Conservation (phyloP, 2,329 filamentous ascomycete genomes). For the Beauveria caledonica region DNA sequence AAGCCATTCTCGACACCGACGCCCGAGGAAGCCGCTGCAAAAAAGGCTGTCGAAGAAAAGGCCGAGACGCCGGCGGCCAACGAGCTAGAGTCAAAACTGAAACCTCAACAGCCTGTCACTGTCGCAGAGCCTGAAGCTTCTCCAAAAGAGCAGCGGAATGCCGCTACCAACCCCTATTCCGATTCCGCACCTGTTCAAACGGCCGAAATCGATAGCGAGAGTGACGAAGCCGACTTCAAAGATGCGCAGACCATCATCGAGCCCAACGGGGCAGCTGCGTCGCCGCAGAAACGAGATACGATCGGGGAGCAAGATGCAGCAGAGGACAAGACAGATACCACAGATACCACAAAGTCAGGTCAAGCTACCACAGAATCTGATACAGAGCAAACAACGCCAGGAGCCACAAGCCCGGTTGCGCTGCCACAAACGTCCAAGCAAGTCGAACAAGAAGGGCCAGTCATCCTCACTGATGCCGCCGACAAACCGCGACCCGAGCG, state of each 20-base stretch:
- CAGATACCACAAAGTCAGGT: not conserved
- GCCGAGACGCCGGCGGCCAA: slow-evolving; percentile 5
- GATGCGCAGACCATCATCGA: slow-evolving; percentile 26
- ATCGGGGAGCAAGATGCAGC: not conserved
- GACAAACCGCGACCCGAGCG: slow-evolving; percentile 7
- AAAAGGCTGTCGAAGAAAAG: not conserved
- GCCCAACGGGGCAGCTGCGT: slow-evolving; percentile 23
- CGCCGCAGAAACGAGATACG: slow-evolving; percentile 14
- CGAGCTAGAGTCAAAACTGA: slow-evolving; percentile 6
- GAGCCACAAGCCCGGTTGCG: not conserved
- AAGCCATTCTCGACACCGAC: slow-evolving; percentile 30
- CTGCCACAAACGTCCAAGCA: not conserved
- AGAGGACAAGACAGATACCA: not conserved
- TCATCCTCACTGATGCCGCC: slow-evolving; percentile 5
- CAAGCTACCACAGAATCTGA: not conserved
- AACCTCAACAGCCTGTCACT: not conserved
- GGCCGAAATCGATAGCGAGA: slow-evolving; percentile 22
- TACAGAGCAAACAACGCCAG: not conserved
- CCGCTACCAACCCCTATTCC: not conserved
- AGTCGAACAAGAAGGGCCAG: not conserved
- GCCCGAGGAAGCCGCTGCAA: not conserved
- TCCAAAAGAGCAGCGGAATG: slow-evolving; percentile 15
- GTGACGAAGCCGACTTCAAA: slow-evolving; percentile 30
- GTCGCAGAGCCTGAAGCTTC: slow-evolving; percentile 8
- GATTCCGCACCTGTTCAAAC: not conserved